phyloP scores from a whole-genome alignment of 768 basidiomycete species.

The Hydnomerulius pinastri region DNA sequence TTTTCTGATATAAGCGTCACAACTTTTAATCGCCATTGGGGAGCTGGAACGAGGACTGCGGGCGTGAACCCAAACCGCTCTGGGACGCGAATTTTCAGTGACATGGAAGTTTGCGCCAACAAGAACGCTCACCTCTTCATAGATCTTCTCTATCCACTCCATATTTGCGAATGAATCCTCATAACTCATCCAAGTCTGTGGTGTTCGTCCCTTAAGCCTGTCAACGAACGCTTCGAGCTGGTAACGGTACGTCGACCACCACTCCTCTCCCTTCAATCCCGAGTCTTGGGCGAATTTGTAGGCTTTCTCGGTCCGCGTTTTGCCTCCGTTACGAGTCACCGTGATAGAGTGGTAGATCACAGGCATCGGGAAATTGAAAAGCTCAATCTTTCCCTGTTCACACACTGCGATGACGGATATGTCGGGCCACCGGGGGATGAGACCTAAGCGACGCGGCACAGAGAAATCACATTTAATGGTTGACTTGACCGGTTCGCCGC shows the following conservation, averaged over 20 bases:
- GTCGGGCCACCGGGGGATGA: slow-evolving; percentile 42
- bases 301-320: slow-evolving; percentile 42
- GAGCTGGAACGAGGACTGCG: slow-evolving; percentile 31
- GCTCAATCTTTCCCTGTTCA: slow-evolving; percentile 44
- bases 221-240: slow-evolving; percentile 70
- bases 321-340: slow-evolving; percentile 37
- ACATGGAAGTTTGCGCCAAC: not conserved
- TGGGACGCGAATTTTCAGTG: slow-evolving; percentile 12
- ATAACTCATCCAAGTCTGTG: slow-evolving; percentile 53
- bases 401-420: slow-evolving; percentile 40
- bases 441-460: slow-evolving; percentile 30
- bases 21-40: slow-evolving; percentile 4
- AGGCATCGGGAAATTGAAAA: slow-evolving; percentile 47
- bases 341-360: slow-evolving; percentile 51
- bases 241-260: slow-evolving; percentile 58
- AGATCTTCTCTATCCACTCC: slow-evolving; percentile 59
- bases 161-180: slow-evolving; percentile 60
- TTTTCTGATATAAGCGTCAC: not conserved
- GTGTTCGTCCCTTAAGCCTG: slow-evolving; percentile 50
- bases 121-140: slow-evolving; percentile 43
- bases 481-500: slow-evolving; percentile 34
- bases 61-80: slow-evolving; percentile 37
- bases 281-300: slow-evolving; percentile 40
- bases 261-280: slow-evolving; percentile 46
- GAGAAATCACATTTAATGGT: slow-evolving; percentile 38